These are phyloP conservation scores for Paracoccidioides brasiliensis DNA, from an alignment of 2,329 filamentous ascomycete species.

Conservation along the genomic window DNA sequence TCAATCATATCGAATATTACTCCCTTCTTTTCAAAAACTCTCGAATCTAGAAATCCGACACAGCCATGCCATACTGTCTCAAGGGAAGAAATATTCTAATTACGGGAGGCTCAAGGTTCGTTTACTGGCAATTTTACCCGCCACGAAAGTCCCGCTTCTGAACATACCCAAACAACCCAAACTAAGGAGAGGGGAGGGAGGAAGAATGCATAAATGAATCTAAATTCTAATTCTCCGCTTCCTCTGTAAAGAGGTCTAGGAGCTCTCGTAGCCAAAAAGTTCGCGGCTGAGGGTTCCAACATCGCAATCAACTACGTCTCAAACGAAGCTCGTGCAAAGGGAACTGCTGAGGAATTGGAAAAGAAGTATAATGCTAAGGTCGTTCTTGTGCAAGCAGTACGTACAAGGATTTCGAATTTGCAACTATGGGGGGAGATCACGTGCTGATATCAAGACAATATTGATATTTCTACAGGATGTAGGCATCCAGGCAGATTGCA, in stretches of 20 bases:
- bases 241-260: constrained; percentile 51
- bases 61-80: constrained; percentile 49
- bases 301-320: constrained; percentile 62
- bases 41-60: too few relatives aligned
- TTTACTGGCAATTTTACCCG: constrained; percentile 1
- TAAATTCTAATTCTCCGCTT: constrained; percentile 6
- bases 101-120: constrained; percentile 49
- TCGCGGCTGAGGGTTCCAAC: constrained; percentile 55
- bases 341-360: constrained; percentile 44
- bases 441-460: constrained; percentile 5
- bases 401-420: constrained; percentile 13
- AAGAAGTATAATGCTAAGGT: constrained; percentile 39
- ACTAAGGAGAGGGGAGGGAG: neutral
- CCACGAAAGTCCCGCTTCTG: neutral
- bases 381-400: constrained; percentile 47
- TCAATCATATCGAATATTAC: too few relatives aligned
- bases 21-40: too few relatives aligned
- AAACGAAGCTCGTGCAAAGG: constrained; percentile 46
- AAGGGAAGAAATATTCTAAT: constrained; percentile 50
- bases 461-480: constrained; percentile 42
- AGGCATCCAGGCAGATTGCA: constrained; percentile 45
- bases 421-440: neutral
- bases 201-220: neutral
- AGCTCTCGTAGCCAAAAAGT: constrained; percentile 51
- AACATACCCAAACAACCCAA: neutral